These are phyloP conservation scores for Monosporozyma aerobia DNA, from an alignment of 805 yeast genomes.

Conservation along the genomic window DNA sequence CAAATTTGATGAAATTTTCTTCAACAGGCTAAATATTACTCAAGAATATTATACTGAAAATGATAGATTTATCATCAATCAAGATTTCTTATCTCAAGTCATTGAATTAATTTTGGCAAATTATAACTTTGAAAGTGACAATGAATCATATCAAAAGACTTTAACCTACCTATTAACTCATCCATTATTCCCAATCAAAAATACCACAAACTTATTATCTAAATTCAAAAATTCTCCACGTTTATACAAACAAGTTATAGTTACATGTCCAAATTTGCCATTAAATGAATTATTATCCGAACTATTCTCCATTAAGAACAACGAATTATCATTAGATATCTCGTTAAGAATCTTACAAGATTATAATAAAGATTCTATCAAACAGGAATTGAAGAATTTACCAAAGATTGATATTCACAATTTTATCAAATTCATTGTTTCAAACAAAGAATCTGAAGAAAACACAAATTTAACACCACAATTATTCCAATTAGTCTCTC, in stretches of 20 bases:
- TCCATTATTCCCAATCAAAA: conserved; percentile 67
- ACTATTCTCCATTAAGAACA: conserved; percentile 45
- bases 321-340: conserved; percentile 58
- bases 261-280: conserved; percentile 63
- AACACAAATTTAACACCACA: conserved; percentile 12
- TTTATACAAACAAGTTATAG: conserved; percentile 71
- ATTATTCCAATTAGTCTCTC: conserved; percentile 24
- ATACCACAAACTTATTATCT: conserved; percentile 46
- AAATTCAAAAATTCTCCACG: conserved; percentile 48
- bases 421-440: conserved; percentile 28
- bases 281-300: conserved; percentile 55
- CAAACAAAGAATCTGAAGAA: conserved; percentile 13
- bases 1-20: conserved; percentile 28
- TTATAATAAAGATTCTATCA: conserved; percentile 50
- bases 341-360: conserved; percentile 60
- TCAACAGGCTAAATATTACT: conserved; percentile 27
- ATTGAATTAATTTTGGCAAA: conserved; percentile 35
- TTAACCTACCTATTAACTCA: conserved; percentile 74
- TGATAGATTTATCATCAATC: conserved; percentile 54
- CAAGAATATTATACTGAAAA: conserved; percentile 51
- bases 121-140: conserved; percentile 5
- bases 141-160: conserved; percentile 42
- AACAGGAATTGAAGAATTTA: conserved; percentile 32
- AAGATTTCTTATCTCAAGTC: conserved; percentile 41
- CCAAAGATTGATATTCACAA: conserved; percentile 27